phyloP scores from a whole-genome alignment of 2,329 filamentous ascomycete genomes.

The Chaetomium strumarium region DNA sequence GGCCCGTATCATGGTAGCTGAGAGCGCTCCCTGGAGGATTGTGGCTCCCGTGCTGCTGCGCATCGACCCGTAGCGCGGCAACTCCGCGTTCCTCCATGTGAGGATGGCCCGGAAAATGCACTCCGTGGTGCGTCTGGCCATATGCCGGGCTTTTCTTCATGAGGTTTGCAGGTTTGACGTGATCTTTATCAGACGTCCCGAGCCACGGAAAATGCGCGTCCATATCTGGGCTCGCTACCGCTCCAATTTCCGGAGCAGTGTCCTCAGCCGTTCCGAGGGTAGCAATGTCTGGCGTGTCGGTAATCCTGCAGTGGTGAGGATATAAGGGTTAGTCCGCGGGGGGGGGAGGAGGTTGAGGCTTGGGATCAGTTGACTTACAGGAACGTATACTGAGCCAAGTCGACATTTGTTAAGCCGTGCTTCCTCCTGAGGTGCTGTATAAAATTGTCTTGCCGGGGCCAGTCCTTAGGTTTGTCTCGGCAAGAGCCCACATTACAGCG shows the following conservation, averaged over 20 bases:
- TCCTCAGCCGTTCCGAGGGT: not conserved
- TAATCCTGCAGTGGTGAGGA: not conserved
- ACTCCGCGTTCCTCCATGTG: slow-evolving; percentile 7
- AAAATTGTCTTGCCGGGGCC: slow-evolving; percentile 84
- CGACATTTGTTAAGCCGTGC: slow-evolving; percentile 45
- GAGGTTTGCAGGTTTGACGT: not conserved
- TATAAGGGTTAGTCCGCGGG: not conserved
- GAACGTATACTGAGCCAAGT: slow-evolving; percentile 33
- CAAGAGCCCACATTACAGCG: slow-evolving; percentile 55
- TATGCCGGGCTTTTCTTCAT: not conserved
- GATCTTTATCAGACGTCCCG: not conserved
- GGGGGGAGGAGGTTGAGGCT: not conserved
- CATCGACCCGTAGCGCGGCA: not conserved
- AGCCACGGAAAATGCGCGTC: slow-evolving; percentile 4
- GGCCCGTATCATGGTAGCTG: not conserved
- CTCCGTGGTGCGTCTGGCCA: not conserved
- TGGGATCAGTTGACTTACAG: slow-evolving; percentile 23
- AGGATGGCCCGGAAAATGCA: not conserved
- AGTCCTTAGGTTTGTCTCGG: slow-evolving; percentile 58
- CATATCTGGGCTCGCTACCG: not conserved
- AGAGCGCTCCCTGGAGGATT: not conserved
- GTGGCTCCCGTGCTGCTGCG: not conserved
- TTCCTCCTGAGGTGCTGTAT: slow-evolving; percentile 68
- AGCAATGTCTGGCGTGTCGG: not conserved
- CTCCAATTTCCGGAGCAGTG: not conserved